phyloP scores from a whole-genome alignment of 2,329 filamentous ascomycete genomes.

The Alternaria metachromatica region DNA sequence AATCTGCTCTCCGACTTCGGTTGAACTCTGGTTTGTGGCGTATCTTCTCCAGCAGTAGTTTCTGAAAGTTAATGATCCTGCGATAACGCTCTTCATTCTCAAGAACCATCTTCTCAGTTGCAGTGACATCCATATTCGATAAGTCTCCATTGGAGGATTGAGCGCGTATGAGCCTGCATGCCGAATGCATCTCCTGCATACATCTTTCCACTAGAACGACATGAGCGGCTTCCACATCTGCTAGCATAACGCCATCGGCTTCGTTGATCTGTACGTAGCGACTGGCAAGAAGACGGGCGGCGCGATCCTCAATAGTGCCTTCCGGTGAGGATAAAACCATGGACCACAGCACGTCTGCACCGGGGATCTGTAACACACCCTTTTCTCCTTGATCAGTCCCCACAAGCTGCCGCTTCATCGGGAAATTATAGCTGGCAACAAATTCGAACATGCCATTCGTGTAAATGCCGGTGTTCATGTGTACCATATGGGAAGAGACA shows the following conservation, averaged over 20 bases:
- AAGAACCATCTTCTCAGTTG: slow-evolving; percentile 34
- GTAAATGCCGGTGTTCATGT: slow-evolving; percentile 64
- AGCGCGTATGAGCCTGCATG: slow-evolving; percentile 24
- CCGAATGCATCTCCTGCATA: slow-evolving; percentile 63
- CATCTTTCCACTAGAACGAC: slow-evolving; percentile 76
- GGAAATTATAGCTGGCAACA: slow-evolving; percentile 56
- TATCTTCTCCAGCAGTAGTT: slow-evolving; percentile 39
- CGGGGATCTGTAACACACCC: slow-evolving; percentile 57
- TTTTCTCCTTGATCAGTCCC: slow-evolving; percentile 25
- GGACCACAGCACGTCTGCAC: slow-evolving; percentile 79
- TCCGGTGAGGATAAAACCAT: slow-evolving; percentile 74
- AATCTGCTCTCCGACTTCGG: slow-evolving; percentile 39
- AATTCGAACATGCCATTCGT: slow-evolving; percentile 69
- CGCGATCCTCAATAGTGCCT: slow-evolving; percentile 69
- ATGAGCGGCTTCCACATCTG: slow-evolving; percentile 66
- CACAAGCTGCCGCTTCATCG: slow-evolving; percentile 21
- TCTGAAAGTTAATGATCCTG: slow-evolving; percentile 46
- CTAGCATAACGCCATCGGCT: slow-evolving; percentile 50
- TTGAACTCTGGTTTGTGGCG: slow-evolving; percentile 43
- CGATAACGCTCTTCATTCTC: slow-evolving; percentile 35
- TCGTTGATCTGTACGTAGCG: slow-evolving; percentile 67
- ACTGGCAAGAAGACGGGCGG: slow-evolving; percentile 74
- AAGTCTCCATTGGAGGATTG: neutral
- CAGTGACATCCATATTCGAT: slow-evolving; percentile 17
- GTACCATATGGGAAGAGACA: slow-evolving; percentile 61